phyloP scores from a whole-genome alignment of 495 filamentous ascomycete species.

The Podospora sp. region DNA sequence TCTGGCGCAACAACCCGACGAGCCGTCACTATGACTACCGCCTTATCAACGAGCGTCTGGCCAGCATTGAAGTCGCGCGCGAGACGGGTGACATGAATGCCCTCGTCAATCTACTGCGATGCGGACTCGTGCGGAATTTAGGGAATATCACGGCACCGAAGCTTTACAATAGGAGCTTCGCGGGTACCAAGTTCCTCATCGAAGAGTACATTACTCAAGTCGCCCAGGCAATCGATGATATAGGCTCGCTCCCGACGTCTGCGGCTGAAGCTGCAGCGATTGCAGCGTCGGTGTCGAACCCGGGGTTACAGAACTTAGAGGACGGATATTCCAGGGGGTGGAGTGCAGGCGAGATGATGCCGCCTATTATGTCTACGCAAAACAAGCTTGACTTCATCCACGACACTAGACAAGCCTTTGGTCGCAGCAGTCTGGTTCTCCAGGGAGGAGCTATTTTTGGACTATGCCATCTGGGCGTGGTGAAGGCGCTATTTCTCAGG shows the following conservation, averaged over 20 bases:
- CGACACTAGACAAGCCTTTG: constrained; percentile 89
- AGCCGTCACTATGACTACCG: constrained; percentile 87
- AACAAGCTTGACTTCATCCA: constrained; percentile 85
- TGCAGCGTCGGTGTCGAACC: constrained; percentile 4
- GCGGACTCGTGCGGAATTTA: constrained; percentile 85
- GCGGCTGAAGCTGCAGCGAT: constrained; percentile 1
- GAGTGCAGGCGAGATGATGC: constrained; percentile 15
- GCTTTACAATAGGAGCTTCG: constrained; percentile 82
- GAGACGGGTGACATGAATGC: constrained; percentile 74
- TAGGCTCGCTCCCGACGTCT: constrained; percentile 67
- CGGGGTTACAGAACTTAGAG: constrained; percentile 1
- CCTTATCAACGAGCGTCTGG: constrained; percentile 77
- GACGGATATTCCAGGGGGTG: not conserved
- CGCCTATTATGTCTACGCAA: constrained; percentile 65
- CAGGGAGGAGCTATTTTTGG: constrained; percentile 94
- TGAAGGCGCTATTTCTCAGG: constrained; percentile 83
- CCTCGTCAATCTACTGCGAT: constrained; percentile 78
- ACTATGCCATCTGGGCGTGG: constrained; percentile 86
- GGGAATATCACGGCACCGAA: constrained; percentile 87
- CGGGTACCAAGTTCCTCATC: constrained; percentile 86
- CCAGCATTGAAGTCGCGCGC: constrained; percentile 71
- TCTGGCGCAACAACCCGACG: constrained; percentile 82
- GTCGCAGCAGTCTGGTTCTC: constrained; percentile 79
- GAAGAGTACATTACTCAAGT: constrained; percentile 89
- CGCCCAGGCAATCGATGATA: constrained; percentile 75